Conservation (phyloP, 768 basidiomycete species). For the Exidia glandulosa region DNA sequence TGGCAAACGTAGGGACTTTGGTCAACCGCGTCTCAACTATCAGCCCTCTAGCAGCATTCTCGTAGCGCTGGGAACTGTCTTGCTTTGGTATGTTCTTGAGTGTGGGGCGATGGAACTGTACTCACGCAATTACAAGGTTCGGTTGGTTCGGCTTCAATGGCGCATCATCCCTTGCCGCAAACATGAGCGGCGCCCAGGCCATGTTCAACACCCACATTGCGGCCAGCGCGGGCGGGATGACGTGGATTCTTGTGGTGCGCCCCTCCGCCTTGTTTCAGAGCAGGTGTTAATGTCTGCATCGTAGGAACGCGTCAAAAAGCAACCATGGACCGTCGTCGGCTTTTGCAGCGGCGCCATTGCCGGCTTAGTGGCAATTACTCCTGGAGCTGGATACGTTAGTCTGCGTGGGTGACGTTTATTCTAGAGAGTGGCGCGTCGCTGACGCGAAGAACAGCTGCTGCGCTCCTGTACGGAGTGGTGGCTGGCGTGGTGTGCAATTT, state of each 20-base stretch:
- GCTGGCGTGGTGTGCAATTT: constrained; percentile 69
- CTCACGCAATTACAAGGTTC: too few species aligned
- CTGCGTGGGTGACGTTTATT: constrained; percentile 48
- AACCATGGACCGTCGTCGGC: constrained; percentile 72
- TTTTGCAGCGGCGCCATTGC: constrained; percentile 88
- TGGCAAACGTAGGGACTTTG: constrained; percentile 64
- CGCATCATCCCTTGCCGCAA: constrained; percentile 79
- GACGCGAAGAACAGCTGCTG: neutral
- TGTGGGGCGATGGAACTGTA: too few species aligned
- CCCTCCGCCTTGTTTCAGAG: neutral
- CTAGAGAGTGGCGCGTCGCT: neutral
- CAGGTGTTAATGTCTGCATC: constrained; percentile 51
- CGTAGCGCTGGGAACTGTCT: constrained; percentile 72
- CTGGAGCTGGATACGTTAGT: constrained; percentile 71
- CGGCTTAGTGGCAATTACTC: constrained; percentile 81
- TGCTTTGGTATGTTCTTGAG: too few species aligned
- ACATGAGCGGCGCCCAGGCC: constrained; percentile 68
- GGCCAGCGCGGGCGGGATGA: constrained; percentile 75
- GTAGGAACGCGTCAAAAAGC: constrained; percentile 35
- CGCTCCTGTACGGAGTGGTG: constrained; percentile 51
- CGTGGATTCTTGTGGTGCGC: constrained; percentile 35
- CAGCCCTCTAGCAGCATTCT: constrained; percentile 80
- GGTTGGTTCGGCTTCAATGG: constrained; percentile 84
- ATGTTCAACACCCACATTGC: constrained; percentile 85
- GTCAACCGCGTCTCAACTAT: constrained; percentile 51